Evolutionary conservation across 1,284 basidiomycete species (phyloP).

Genomic region (Cryptococcus maquisensis): DNA sequence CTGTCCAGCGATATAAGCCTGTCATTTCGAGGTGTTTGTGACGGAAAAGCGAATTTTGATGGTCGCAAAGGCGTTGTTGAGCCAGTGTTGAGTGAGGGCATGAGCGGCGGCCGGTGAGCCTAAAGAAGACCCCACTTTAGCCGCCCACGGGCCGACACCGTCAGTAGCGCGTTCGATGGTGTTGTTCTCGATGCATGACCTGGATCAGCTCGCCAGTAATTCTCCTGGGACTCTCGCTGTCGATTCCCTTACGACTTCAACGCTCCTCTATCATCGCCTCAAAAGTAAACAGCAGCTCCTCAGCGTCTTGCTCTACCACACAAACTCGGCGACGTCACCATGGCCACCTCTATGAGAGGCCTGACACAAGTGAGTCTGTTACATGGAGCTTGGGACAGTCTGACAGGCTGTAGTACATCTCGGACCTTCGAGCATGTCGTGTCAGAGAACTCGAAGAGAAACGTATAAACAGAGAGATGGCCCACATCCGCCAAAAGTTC

Average conservation of each 20-base stretch:
- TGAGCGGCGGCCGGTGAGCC: too few species aligned
- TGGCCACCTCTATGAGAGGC: constrained; percentile 85
- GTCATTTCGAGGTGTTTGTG: too few species aligned
- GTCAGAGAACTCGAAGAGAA: constrained; percentile 67
- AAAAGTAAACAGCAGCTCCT: too few species aligned
- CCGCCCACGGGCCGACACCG: not conserved
- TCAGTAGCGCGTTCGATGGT: too few species aligned
- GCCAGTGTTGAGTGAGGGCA: too few species aligned
- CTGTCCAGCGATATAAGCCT: too few species aligned
- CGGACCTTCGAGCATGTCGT: constrained; percentile 83
- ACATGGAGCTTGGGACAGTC: too few species aligned
- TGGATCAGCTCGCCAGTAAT: too few species aligned
- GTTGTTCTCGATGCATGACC: not conserved
- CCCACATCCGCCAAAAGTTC: constrained; percentile 98
- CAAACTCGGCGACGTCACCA: constrained; percentile 46
- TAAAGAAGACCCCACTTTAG: not conserved
- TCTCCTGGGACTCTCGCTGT: too few species aligned
- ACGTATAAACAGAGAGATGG: constrained; percentile 99
- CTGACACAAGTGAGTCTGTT: constrained; percentile 67
- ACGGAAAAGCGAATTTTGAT: too few species aligned
- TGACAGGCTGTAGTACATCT: constrained; percentile 73
- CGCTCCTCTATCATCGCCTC: not conserved
- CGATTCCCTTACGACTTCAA: too few species aligned
- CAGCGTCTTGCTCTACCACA: not conserved
- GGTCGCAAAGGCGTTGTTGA: too few species aligned